Evolutionary conservation across 352 stramenopile genomes (phyloP), one percentile per base, ranked within the genome.

Genomic region (Pythium inflatum): DNA sequence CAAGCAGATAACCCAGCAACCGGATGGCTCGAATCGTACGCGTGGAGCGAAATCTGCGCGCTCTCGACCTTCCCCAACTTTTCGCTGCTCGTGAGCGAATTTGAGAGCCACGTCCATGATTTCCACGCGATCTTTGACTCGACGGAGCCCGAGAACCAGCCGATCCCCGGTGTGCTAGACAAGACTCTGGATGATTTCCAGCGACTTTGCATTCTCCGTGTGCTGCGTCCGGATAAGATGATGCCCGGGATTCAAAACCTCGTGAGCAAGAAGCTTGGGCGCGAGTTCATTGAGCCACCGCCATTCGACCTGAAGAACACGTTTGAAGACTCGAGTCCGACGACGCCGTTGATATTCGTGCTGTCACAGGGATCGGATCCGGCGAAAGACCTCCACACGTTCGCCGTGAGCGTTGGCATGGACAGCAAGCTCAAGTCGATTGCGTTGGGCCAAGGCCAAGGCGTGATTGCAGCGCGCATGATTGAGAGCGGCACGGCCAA

Each of bases 311-410:
- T 98, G 59, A 89, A 85, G 31, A 92, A 94, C 30, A 95, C 97
- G 16, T 98, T 98, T 64, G 81, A 83, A 9, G 94, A 98, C 57
- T 90, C 96, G 24, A 95, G 85, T 12, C 81, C 93, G 18, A 86
- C 80, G 38, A 98, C 94, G 1, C 94, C 94, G 1, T 83, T 97
- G 22, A 98, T 98, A 34, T 98, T 98, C 49, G 91, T 98, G 31
- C 74, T 98, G 0, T 98, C 91, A 2, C 95, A 91, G 20, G 94
- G 94, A n/a, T 97, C 94, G 0, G 94, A 98, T 70, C 94, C 94
- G 14, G 97, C 94, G 12, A 97, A 96, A 57, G 94, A 98, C 62
- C 70, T 98, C 50, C 88, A 98, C 18, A 87, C 89, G 28, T 98
- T 98, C 71, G 94, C 94, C 0, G 77, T 83, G 64, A 86, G 71